Percentiles rank a stretch among this genome's conserved stretches.
phyloP scores from a whole-genome alignment of 768 basidiomycete species.

The Russula virescens region DNA sequence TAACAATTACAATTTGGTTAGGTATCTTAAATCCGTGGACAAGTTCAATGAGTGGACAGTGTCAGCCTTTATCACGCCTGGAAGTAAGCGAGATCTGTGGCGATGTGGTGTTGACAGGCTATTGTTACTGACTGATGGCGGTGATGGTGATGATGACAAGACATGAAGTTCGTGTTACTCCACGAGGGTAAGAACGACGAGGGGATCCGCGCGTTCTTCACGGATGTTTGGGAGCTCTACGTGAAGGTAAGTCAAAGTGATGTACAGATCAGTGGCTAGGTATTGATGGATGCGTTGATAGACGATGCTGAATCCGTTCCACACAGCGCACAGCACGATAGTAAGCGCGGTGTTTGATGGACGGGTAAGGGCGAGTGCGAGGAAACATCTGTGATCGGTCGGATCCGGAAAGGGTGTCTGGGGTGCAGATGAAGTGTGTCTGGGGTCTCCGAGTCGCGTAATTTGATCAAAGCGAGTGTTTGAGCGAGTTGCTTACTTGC shows the following conservation, averaged over 20 bases:
- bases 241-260: conserved; percentile 63
- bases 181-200: conserved; percentile 98
- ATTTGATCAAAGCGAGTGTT: not conserved
- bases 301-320: conserved; percentile 94
- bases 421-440: not conserved
- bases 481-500: too few species aligned
- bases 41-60: conserved; percentile 99
- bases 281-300: conserved; percentile 32
- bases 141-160: conserved; percentile 38
- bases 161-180: conserved; percentile 90
- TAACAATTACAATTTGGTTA: conserved; percentile 32
- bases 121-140: conserved; percentile 17
- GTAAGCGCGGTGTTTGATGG: conserved; percentile 77
- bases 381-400: conserved; percentile 57
- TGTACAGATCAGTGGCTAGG: not conserved
- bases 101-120: not conserved
- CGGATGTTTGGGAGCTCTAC: conserved; percentile 95
- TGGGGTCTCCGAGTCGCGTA: not conserved
- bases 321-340: conserved; percentile 81
- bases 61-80: conserved; percentile 92
- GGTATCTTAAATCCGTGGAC: conserved; percentile 94
- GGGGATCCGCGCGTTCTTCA: conserved; percentile 87
- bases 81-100: conserved; percentile 55
- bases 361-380: conserved; percentile 80
- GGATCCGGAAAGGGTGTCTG: not conserved